phyloP scores from a whole-genome alignment of 2,329 filamentous ascomycete genomes.

The Biscogniauxia marginata region DNA sequence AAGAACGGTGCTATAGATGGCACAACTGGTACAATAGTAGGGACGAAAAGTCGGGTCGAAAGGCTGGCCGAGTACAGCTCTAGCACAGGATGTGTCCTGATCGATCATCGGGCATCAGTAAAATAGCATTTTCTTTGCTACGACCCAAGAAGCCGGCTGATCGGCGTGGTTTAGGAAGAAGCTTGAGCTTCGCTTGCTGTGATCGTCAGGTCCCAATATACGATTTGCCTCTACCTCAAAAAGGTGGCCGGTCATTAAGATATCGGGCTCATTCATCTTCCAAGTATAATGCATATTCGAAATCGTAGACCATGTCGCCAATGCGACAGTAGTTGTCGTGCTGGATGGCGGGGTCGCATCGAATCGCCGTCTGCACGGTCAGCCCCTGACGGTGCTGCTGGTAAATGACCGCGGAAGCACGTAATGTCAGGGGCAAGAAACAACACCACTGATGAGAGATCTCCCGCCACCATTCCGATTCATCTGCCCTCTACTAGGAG shows the following conservation, averaged over 20 bases:
- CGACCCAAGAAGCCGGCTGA: constrained; percentile 6
- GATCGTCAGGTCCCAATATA: constrained; percentile 21
- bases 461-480: constrained; percentile 7
- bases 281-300: background rate
- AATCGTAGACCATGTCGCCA: constrained; percentile 2
- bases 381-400: constrained; percentile 6
- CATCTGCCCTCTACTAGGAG: background rate
- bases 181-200: constrained; percentile 15
- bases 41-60: background rate
- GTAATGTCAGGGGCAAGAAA: constrained; percentile 13
- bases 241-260: background rate
- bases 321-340: background rate
- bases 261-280: background rate
- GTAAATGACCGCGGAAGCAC: constrained; percentile 14
- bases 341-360: background rate
- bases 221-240: background rate
- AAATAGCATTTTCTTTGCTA: background rate
- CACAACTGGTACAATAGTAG: background rate
- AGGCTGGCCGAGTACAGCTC: background rate
- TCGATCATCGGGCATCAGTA: too few relatives aligned
- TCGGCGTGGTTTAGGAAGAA: constrained; percentile 14
- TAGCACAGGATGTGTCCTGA: too few relatives aligned
- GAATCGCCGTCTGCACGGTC: constrained; percentile 3
- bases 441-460: constrained; percentile 13
- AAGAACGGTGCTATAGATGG: background rate